Base-by-base conservation (phyloP, 768 basidiomycete genomes). In the Xerocomellus amylosporus region DNA sequence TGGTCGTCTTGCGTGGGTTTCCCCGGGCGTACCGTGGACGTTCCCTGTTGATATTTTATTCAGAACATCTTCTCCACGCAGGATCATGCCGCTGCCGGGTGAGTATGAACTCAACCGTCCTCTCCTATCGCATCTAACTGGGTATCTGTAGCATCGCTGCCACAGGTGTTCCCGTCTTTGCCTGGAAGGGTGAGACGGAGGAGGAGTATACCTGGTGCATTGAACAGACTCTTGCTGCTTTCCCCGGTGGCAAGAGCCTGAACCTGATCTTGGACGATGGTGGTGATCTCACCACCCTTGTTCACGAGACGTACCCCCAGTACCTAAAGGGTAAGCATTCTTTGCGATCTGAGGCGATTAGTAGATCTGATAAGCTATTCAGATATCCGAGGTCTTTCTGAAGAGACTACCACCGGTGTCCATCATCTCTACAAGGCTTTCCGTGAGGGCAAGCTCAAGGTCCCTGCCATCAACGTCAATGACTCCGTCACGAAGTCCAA, bases 221-320 rank as follows among this genome's bases (percentile, higher is more conserved):
- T 63, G 93, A 98, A 69, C 97, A 99, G 77, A 90, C 92, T 44
- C 73, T 99, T 61, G 73, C 83, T 62, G 90, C 84, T n/a, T 99
- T 99, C 83, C 75, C 86, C 24, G 85, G 77, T 58, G 88, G 88
- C 62, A 77, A 95, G 73, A 70, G 88, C 49, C 75, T 96, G 68
- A 99, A 99, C 86, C 88, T 99, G 95, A 98, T 99, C 73, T 85
- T 98, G 70, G 97, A 99, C 66, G 97, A 99, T 71, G 97, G 97
- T 64, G 96, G 97, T 71, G 97, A 99, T 69, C 82, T 99, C 54
- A 99, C 97, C 61, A 84, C 72, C 62, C 80, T 98, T 58, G 94
- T 98, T 49, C 97, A 99, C 74, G 89, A 98, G 60, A 98, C 97
- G 73, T 97, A 84, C 80, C 88, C 97, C 48, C 90, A 98, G 67